Evolutionary conservation across 1,284 basidiomycete genomes (phyloP).

Genomic region (Leccinum huronense): DNA sequence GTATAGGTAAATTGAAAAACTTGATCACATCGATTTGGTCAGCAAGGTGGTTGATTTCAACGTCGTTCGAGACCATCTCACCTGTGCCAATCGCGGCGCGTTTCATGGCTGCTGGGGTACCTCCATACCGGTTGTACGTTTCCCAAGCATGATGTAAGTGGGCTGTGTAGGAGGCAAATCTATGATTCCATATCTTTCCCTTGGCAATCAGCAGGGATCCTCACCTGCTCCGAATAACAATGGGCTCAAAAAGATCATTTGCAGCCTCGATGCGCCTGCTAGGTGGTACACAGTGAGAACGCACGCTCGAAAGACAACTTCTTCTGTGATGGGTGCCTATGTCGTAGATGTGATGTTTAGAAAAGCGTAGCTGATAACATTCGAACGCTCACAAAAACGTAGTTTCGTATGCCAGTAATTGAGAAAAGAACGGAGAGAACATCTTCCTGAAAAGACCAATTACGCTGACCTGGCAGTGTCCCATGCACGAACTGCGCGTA

Average conservation of each 20-base stretch:
- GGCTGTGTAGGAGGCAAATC: slow-evolving; percentile 47
- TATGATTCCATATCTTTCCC: slow-evolving; percentile 4
- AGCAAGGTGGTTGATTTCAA: slow-evolving; percentile 7
- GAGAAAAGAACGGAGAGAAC: slow-evolving; percentile 45
- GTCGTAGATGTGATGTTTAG: not conserved
- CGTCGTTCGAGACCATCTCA: slow-evolving; percentile 40
- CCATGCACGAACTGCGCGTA: slow-evolving; percentile 59
- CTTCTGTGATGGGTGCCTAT: slow-evolving; percentile 90
- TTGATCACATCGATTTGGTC: slow-evolving; percentile 34
- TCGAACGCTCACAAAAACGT: slow-evolving; percentile 59
- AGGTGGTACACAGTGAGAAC: slow-evolving; percentile 75
- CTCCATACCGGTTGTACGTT: slow-evolving; percentile 68
- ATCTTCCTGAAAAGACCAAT: slow-evolving; percentile 47
- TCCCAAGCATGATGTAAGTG: slow-evolving; percentile 94
- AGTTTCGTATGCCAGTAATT: slow-evolving; percentile 73
- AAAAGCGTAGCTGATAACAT: not conserved
- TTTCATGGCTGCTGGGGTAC: slow-evolving; percentile 59
- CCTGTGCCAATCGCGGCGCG: slow-evolving; percentile 59
- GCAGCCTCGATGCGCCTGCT: slow-evolving; percentile 51
- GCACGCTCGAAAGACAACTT: slow-evolving; percentile 88
- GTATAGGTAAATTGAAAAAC: slow-evolving; percentile 90
- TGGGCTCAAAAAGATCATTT: slow-evolving; percentile 79
- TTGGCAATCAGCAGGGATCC: slow-evolving; percentile 24
- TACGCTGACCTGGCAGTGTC: slow-evolving; percentile 62
- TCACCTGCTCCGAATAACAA: slow-evolving; percentile 85